Evolutionary conservation across 495 filamentous ascomycete genomes (phyloP).

Genomic region (Podospora fimiseda): DNA sequence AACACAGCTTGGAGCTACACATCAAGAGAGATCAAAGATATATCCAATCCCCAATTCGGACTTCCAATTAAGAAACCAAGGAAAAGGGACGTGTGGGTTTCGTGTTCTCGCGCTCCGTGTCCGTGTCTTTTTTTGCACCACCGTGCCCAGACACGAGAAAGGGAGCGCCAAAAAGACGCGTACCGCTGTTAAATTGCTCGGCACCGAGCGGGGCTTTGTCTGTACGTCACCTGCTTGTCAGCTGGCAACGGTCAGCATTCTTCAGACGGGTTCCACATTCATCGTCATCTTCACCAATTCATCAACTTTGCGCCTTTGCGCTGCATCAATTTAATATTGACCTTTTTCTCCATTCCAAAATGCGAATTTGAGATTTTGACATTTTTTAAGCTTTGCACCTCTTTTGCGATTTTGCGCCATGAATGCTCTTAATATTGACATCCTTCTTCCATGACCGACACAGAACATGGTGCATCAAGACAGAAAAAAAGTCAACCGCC

Average conservation of each 20-base stretch:
- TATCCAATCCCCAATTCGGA: slow-evolving; percentile 13
- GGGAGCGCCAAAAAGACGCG: not conserved
- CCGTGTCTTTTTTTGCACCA: slow-evolving; percentile 14
- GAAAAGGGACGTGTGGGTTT: slow-evolving; percentile 25
- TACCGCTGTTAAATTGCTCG: not conserved
- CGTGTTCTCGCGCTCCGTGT: slow-evolving; percentile 22
- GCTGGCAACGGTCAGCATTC: no score
- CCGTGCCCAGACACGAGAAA: slow-evolving; percentile 4
- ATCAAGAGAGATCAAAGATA: no score
- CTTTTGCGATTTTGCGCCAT: not conserved
- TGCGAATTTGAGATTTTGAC: not conserved
- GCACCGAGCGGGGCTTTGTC: not conserved
- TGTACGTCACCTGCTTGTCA: not conserved
- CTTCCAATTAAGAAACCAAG: slow-evolving; percentile 23
- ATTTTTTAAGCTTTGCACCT: no score
- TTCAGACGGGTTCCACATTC: no score
- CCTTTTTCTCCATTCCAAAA: not conserved
- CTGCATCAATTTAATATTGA: no score
- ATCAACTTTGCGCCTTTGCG: no score
- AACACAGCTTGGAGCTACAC: no score
- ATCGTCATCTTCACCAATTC: no score
- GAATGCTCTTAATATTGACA: no score
- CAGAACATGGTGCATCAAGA: no score
- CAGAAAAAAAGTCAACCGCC: no score
- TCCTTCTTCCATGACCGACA: no score